phyloP scores from a whole-genome alignment of 148 eudicot genomes.

The Pouteria glomerata region DNA sequence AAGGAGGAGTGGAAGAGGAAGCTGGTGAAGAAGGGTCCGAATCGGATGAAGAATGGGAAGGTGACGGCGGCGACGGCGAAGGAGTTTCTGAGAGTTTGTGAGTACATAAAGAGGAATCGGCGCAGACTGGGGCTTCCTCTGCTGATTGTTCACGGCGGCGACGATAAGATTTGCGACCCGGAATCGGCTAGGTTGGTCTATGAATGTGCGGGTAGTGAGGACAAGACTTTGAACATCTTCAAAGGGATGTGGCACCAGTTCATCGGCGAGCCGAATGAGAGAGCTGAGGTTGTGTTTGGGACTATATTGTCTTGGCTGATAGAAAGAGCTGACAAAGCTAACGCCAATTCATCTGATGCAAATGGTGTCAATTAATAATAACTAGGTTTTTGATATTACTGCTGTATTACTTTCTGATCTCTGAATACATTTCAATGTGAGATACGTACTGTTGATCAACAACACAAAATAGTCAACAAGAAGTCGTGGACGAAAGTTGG shows the following conservation, averaged over 20 bases:
- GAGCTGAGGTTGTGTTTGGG: conserved; percentile 28
- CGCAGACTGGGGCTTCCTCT: conserved; percentile 27
- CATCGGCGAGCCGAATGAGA: conserved; percentile 47
- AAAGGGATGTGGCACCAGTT: conserved; percentile 41
- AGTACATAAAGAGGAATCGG: conserved; percentile 24
- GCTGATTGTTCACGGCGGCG: conserved; percentile 41
- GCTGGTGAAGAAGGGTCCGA: conserved; percentile 31
- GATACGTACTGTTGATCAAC: too few relatives aligned
- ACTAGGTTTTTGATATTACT: too few relatives aligned
- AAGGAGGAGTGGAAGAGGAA: conserved; percentile 45
- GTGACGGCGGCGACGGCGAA: conserved; percentile 31
- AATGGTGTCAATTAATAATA: too few relatives aligned
- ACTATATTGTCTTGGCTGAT: conserved; percentile 33
- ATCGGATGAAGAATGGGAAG: conserved; percentile 14
- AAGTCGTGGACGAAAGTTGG: too few relatives aligned
- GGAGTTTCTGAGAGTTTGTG: conserved; percentile 39
- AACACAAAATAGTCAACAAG: too few relatives aligned
- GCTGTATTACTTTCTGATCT: too few relatives aligned
- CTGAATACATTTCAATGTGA: too few relatives aligned
- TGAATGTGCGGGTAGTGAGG: conserved; percentile 26
- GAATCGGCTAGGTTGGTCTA: conserved; percentile 28
- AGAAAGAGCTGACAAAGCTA: conserved; percentile 23
- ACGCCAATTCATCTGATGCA: neutral
- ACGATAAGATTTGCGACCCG: conserved; percentile 39
- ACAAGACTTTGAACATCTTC: conserved; percentile 29